Evolutionary conservation across 2,329 filamentous ascomycete species (phyloP).

Genomic region (Camptophora hylomeconis): DNA sequence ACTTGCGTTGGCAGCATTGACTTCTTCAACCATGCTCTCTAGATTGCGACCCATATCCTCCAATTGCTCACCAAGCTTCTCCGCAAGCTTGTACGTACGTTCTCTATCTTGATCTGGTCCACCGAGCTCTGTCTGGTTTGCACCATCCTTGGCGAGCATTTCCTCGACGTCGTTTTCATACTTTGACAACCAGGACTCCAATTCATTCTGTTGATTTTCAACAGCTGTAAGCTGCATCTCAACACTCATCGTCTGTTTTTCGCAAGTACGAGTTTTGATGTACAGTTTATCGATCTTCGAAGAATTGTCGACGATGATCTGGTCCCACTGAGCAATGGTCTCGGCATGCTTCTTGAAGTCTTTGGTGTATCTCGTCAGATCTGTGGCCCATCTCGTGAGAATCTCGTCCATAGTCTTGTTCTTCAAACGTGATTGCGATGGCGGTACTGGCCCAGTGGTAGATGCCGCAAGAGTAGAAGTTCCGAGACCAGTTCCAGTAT

Average conservation of each 20-base stretch:
- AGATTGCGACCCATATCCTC: conserved; percentile 91
- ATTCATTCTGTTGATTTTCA: conserved; percentile 83
- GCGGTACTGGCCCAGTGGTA: conserved; percentile 67
- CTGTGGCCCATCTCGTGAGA: conserved; percentile 89
- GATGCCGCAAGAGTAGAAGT: conserved; percentile 51
- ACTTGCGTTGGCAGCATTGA: conserved; percentile 82
- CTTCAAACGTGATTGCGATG: conserved; percentile 73
- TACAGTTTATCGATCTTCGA: conserved; percentile 93
- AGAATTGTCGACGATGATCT: conserved; percentile 81
- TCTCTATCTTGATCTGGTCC: conserved; percentile 94
- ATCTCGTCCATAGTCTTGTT: conserved; percentile 99
- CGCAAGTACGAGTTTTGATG: conserved; percentile 81
- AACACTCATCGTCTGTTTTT: conserved; percentile 83
- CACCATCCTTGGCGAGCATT: conserved; percentile 53
- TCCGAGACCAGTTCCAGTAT: conserved; percentile 4
- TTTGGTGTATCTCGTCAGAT: conserved; percentile 90
- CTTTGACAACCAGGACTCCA: conserved; percentile 74
- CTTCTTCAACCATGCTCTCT: conserved; percentile 93
- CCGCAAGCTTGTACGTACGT: conserved; percentile 84
- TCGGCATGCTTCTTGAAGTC: conserved; percentile 86
- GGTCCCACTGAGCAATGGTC: conserved; percentile 82
- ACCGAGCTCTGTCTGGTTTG: conserved; percentile 52
- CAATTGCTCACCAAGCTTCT: conserved; percentile 79
- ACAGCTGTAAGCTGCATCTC: conserved; percentile 82
- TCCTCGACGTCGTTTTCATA: conserved; percentile 89